phyloP scores from a whole-genome alignment of 2,329 filamentous ascomycete species.

The Alternaria gaisen region DNA sequence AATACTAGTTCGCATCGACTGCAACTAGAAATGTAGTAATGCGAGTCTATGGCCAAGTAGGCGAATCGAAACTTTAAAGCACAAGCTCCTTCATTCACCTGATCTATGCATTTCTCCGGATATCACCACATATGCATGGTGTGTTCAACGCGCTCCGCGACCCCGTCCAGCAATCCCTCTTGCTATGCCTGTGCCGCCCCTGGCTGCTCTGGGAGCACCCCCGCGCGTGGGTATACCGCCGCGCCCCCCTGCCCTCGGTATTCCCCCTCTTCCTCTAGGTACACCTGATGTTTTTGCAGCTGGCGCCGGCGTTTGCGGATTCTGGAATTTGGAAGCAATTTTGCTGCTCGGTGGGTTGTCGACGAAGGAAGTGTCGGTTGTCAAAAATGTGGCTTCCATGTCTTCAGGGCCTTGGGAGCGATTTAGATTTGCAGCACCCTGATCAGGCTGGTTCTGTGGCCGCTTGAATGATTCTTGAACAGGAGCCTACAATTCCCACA shows the following conservation, averaged over 20 bases:
- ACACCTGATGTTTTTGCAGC: slow-evolving; percentile 28
- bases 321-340: slow-evolving; percentile 53
- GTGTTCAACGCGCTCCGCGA: slow-evolving; percentile 37
- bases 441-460: slow-evolving; percentile 40
- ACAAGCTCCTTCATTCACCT: slow-evolving; percentile 1
- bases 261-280: slow-evolving; percentile 44
- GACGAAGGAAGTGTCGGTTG: slow-evolving; percentile 89
- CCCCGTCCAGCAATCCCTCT: slow-evolving; percentile 46
- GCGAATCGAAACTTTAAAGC: slow-evolving; percentile 1
- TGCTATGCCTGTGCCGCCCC: slow-evolving; percentile 50
- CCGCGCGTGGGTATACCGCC: slow-evolving; percentile 48
- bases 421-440: slow-evolving; percentile 30
- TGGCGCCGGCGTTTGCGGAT: slow-evolving; percentile 46
- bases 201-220: slow-evolving; percentile 40
- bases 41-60: neutral
- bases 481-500: slow-evolving; percentile 67
- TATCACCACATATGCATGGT: slow-evolving; percentile 10
- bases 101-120: slow-evolving; percentile 2
- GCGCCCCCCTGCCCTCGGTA: slow-evolving; percentile 45
- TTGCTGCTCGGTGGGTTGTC: slow-evolving; percentile 76
- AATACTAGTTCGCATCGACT: neutral
- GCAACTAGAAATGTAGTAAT: neutral
- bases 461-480: slow-evolving; percentile 80
- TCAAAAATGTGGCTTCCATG: slow-evolving; percentile 87
- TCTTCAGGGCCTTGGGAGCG: slow-evolving; percentile 52